phyloP scores from a whole-genome alignment of 441 rosid genomes.

The Erodium chrysanthum region DNA sequence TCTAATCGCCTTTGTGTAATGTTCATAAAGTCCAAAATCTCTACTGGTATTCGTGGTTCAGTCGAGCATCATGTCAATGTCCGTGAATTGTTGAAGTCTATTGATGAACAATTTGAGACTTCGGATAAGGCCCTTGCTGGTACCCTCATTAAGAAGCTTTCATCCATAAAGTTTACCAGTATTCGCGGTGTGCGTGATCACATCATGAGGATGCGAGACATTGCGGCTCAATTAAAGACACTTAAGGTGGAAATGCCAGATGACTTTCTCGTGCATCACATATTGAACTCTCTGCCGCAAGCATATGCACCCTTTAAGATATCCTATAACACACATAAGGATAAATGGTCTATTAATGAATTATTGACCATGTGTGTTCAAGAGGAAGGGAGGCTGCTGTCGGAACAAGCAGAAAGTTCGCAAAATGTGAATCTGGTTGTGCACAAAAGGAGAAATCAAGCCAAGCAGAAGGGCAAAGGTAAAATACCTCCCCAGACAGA shows the following conservation, averaged over 20 bases:
- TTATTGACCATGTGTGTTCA: neutral
- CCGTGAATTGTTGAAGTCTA: too few relatives aligned
- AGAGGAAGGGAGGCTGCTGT: neutral
- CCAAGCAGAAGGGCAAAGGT: too few relatives aligned
- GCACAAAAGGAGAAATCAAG: neutral
- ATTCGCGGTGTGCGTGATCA: too few relatives aligned
- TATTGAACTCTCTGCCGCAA: too few relatives aligned
- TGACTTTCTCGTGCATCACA: too few relatives aligned
- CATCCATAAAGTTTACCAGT: neutral
- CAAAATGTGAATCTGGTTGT: neutral
- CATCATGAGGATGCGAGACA: too few relatives aligned
- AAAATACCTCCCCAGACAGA: too few relatives aligned
- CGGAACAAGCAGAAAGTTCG: neutral
- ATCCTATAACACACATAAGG: neutral
- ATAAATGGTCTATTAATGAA: neutral
- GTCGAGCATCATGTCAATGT: conserved; percentile 9
- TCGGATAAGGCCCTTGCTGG: neutral
- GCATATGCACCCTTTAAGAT: too few relatives aligned
- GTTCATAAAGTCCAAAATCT: conserved; percentile 5
- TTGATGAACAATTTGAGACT: too few relatives aligned
- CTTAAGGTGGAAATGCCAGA: too few relatives aligned
- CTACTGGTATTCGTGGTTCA: neutral
- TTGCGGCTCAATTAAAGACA: too few relatives aligned
- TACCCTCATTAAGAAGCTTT: neutral
- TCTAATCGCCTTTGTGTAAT: conserved; percentile 6